These are phyloP conservation scores for Phoma sp. DNA, from an alignment of 2,329 filamentous ascomycete genomes.

Conservation along the genomic window DNA sequence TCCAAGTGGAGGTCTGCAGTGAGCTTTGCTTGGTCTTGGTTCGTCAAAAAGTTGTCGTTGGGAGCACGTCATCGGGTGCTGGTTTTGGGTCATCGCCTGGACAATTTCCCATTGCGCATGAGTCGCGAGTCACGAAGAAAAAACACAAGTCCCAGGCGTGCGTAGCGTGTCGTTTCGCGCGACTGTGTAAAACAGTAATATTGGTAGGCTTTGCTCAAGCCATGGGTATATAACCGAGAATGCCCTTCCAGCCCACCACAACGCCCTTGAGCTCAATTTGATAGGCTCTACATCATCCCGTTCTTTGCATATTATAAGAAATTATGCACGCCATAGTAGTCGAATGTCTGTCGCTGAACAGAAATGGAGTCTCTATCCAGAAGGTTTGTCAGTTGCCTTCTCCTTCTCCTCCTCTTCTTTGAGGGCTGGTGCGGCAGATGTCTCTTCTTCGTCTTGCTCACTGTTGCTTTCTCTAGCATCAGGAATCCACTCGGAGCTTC, in stretches of 20 bases:
- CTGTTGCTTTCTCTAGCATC: constrained; percentile 40
- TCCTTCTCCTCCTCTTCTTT: constrained; percentile 10
- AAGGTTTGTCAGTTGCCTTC: not conserved
- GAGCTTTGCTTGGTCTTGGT: not conserved
- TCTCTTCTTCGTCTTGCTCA: constrained; percentile 8
- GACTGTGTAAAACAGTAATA: constrained; percentile 10
- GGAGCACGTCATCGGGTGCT: constrained; percentile 8
- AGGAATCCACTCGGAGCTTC: constrained; percentile 45
- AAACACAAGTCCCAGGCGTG: too few relatives aligned
- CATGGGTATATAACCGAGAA: constrained; percentile 18
- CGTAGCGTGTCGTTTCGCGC: too few relatives aligned
- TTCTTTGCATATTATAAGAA: not conserved
- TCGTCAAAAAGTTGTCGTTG: constrained; percentile 1
- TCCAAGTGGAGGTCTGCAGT: not conserved
- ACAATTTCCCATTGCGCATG: too few relatives aligned
- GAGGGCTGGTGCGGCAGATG: not conserved
- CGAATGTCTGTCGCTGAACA: not conserved
- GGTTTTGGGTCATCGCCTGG: constrained; percentile 3
- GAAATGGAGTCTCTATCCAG: not conserved
- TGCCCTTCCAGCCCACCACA: constrained; percentile 1
- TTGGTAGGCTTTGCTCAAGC: constrained; percentile 11
- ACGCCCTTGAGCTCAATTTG: constrained; percentile 16
- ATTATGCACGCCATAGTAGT: not conserved
- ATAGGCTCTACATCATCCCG: not conserved
- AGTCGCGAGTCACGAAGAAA: too few relatives aligned